Evolutionary conservation across 371 early-diverging fungal species (phyloP).

Genomic region (Lichtheimia ramosa): DNA sequence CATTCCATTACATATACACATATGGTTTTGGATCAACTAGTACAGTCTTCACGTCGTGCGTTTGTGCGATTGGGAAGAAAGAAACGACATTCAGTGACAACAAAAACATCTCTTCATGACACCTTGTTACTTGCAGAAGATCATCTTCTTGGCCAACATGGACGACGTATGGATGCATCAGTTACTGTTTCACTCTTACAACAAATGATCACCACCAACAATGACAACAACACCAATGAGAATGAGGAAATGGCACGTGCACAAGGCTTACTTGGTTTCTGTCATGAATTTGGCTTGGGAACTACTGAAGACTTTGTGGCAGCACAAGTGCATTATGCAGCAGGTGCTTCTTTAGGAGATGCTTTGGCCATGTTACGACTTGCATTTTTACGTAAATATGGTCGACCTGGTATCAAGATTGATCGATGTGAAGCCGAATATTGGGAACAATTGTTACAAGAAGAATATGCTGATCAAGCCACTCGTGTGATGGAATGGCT

Average conservation of each 20-base stretch:
- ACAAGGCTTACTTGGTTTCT: constrained; percentile 57
- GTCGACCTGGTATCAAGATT: constrained; percentile 69
- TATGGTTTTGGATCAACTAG: constrained; percentile 12
- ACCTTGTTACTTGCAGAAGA: constrained; percentile 33
- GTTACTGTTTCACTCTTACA: constrained; percentile 43
- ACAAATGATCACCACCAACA: constrained; percentile 21
- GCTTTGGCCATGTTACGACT: constrained; percentile 57
- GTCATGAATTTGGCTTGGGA: constrained; percentile 79
- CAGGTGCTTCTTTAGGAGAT: background rate
- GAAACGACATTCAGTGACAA: background rate
- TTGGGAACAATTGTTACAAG: constrained; percentile 36
- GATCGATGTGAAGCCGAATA: constrained; percentile 65
- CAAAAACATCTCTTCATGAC: background rate
- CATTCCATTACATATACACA: background rate
- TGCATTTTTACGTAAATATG: constrained; percentile 70
- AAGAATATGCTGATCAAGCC: constrained; percentile 4
- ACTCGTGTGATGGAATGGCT: constrained; percentile 53
- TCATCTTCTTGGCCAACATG: constrained; percentile 51
- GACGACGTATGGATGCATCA: constrained; percentile 33
- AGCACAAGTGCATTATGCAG: constrained; percentile 55
- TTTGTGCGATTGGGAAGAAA: constrained; percentile 4
- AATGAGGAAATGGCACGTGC: constrained; percentile 28
- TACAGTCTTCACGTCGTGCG: constrained; percentile 16
- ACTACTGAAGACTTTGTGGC: constrained; percentile 41
- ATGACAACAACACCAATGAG: too few relatives aligned